Percentiles rank a stretch among this genome's conserved stretches.
Evolutionary conservation across 768 basidiomycete species (phyloP).

Genomic region (Psilocybe cubensis): DNA sequence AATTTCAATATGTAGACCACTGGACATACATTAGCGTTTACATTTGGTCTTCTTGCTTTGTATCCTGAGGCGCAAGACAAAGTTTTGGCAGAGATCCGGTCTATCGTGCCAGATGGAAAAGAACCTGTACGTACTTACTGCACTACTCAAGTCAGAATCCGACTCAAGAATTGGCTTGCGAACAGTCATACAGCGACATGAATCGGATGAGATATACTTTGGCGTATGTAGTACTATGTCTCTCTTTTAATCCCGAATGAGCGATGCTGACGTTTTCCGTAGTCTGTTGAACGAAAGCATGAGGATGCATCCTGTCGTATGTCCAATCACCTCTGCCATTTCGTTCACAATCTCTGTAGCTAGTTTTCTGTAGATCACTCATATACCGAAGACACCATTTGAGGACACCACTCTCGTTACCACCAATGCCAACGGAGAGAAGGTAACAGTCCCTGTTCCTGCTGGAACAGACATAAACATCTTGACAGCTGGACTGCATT

Average conservation of each 20-base stretch:
- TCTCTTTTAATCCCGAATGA: too few species aligned
- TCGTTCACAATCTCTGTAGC: neutral
- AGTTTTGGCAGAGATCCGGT: slow-evolving; percentile 40
- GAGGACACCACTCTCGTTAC: slow-evolving; percentile 47
- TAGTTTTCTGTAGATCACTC: neutral
- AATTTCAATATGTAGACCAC: slow-evolving; percentile 35
- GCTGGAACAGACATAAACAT: slow-evolving; percentile 41
- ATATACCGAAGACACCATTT: slow-evolving; percentile 30
- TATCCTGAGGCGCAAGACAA: slow-evolving; percentile 49
- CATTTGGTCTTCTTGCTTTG: slow-evolving; percentile 45
- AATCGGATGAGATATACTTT: too few species aligned
- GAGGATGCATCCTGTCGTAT: too few species aligned
- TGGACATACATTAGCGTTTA: slow-evolving; percentile 43
- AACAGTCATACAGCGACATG: too few species aligned
- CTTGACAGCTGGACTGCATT: slow-evolving; percentile 46
- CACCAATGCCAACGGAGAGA: slow-evolving; percentile 40
- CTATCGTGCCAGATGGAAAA: slow-evolving; percentile 32
- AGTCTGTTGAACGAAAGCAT: too few species aligned
- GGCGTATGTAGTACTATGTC: too few species aligned
- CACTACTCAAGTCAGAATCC: too few species aligned
- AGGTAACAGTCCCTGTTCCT: slow-evolving; percentile 42
- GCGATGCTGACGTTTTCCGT: too few species aligned
- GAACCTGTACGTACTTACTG: slow-evolving; percentile 32
- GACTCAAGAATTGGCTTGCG: too few species aligned
- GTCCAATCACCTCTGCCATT: neutral